Evolutionary conservation across 1,284 basidiomycete species (phyloP).

Genomic region (Singerocomus inundabilis): DNA sequence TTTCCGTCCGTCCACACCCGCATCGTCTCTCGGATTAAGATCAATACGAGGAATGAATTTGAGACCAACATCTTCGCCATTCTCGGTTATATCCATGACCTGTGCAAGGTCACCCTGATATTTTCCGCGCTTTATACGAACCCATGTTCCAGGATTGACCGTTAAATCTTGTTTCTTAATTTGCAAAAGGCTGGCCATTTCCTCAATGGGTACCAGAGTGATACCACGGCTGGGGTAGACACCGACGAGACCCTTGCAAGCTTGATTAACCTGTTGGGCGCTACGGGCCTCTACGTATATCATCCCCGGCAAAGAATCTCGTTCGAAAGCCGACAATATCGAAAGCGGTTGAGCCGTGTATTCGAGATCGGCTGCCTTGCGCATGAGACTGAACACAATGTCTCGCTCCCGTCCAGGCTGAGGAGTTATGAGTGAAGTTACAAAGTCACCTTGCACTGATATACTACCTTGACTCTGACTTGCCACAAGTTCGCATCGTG

Average conservation of each 20-base stretch:
- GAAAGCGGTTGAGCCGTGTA: slow-evolving; percentile 75
- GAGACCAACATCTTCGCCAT: slow-evolving; percentile 91
- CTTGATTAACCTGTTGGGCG: slow-evolving; percentile 82
- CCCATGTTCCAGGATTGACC: slow-evolving; percentile 89
- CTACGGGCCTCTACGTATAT: slow-evolving; percentile 95
- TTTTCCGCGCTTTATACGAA: slow-evolving; percentile 91
- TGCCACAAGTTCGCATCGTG: slow-evolving; percentile 97
- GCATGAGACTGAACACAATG: slow-evolving; percentile 92
- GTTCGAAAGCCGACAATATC: slow-evolving; percentile 92
- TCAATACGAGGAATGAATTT: slow-evolving; percentile 98
- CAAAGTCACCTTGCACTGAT: background rate
- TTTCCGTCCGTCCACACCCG: slow-evolving; percentile 63
- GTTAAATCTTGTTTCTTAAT: slow-evolving; percentile 94
- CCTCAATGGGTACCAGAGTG: slow-evolving; percentile 91
- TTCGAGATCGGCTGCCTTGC: slow-evolving; percentile 83
- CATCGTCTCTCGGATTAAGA: slow-evolving; percentile 84
- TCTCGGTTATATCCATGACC: slow-evolving; percentile 90
- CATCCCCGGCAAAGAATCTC: slow-evolving; percentile 92
- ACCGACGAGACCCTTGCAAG: slow-evolving; percentile 89
- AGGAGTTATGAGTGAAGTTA: slow-evolving; percentile 1
- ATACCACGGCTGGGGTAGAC: slow-evolving; percentile 83
- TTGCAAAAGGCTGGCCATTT: slow-evolving; percentile 96
- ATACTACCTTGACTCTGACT: slow-evolving; percentile 85
- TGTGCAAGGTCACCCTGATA: slow-evolving; percentile 95
- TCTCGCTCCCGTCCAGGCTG: slow-evolving; percentile 91